Evolutionary conservation across 2,329 filamentous ascomycete genomes (phyloP).

Genomic region (Pseudocercospora vitis): DNA sequence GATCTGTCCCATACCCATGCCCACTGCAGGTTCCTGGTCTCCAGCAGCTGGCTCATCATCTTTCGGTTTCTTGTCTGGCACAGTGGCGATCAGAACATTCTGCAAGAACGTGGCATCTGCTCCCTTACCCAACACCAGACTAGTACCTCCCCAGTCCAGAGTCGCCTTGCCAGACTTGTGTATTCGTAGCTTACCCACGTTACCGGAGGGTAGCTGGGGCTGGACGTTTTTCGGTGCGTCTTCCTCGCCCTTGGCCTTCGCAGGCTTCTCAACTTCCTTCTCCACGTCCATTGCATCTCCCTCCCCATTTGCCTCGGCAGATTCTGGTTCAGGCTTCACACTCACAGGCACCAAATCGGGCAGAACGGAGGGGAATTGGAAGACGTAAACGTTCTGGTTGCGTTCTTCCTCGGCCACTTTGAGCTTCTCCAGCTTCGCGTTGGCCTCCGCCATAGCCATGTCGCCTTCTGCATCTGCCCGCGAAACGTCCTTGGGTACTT

Average conservation of each 20-base stretch:
- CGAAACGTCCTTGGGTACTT: slow-evolving; percentile 31
- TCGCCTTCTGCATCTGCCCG: slow-evolving; percentile 45
- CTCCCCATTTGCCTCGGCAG: slow-evolving; percentile 16
- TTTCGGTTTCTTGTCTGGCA: slow-evolving; percentile 33
- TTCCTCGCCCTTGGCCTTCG: slow-evolving; percentile 3
- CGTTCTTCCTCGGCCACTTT: slow-evolving; percentile 41
- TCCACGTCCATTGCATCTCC: slow-evolving; percentile 30
- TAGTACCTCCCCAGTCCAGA: slow-evolving; percentile 63
- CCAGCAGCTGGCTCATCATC: slow-evolving; percentile 16
- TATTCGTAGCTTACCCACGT: slow-evolving; percentile 61
- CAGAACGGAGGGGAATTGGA: slow-evolving; percentile 64
- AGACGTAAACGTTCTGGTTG: slow-evolving; percentile 59
- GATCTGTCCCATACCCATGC: slow-evolving; percentile 61
- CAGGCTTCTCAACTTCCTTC: slow-evolving; percentile 10
- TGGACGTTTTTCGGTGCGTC: slow-evolving; percentile 26
- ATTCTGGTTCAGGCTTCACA: slow-evolving; percentile 34
- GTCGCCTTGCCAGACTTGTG: slow-evolving; percentile 62
- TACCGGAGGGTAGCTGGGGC: slow-evolving; percentile 51
- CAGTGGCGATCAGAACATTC: slow-evolving; percentile 53
- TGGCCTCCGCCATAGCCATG: slow-evolving; percentile 39
- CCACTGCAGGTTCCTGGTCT: slow-evolving; percentile 33
- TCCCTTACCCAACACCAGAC: slow-evolving; percentile 58
- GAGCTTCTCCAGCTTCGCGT: slow-evolving; percentile 17
- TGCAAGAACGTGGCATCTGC: slow-evolving; percentile 59
- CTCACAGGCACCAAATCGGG: slow-evolving; percentile 53